A percentile compares a stretch with the other conserved stretches of the same genome.
phyloP scores from a whole-genome alignment of 2,329 filamentous ascomycete genomes.

The Venturia carpophila region DNA sequence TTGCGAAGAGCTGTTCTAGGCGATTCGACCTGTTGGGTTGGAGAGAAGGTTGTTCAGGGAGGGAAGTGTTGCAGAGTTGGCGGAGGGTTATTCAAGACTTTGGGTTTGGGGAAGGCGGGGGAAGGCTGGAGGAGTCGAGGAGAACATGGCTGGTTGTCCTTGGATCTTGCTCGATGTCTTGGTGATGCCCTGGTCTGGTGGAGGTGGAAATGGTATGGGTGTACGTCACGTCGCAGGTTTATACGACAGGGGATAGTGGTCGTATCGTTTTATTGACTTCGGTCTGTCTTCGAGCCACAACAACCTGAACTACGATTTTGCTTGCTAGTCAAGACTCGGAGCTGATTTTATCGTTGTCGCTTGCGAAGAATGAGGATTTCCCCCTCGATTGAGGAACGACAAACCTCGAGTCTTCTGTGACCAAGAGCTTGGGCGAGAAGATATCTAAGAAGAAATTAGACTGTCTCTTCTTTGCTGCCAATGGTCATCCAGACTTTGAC shows the following conservation, averaged over 20 bases:
- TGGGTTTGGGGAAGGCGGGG: no score
- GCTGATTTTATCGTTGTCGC: neutral
- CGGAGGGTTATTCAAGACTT: no score
- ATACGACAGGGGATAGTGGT: neutral
- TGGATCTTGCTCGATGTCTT: neutral
- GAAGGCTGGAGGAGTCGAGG: neutral
- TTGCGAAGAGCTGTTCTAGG: neutral
- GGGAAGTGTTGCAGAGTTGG: neutral
- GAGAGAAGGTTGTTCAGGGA: neutral
- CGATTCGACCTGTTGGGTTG: neutral
- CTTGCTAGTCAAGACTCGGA: neutral
- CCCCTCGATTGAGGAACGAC: neutral
- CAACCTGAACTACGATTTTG: neutral
- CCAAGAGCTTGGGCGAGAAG: conserved; percentile 22
- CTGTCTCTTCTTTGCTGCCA: no score
- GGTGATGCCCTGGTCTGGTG: neutral
- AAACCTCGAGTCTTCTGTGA: conserved; percentile 19
- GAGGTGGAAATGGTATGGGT: neutral
- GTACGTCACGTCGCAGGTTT: neutral
- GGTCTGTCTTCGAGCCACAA: neutral
- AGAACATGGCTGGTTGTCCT: neutral
- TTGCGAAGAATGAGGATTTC: neutral
- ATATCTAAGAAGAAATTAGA: no score
- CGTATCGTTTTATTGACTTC: neutral
- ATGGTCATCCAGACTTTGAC: no score